Evolutionary conservation across 305 asterid genomes (phyloP).

Genomic region (Fraxinus xanthoxyloides): DNA sequence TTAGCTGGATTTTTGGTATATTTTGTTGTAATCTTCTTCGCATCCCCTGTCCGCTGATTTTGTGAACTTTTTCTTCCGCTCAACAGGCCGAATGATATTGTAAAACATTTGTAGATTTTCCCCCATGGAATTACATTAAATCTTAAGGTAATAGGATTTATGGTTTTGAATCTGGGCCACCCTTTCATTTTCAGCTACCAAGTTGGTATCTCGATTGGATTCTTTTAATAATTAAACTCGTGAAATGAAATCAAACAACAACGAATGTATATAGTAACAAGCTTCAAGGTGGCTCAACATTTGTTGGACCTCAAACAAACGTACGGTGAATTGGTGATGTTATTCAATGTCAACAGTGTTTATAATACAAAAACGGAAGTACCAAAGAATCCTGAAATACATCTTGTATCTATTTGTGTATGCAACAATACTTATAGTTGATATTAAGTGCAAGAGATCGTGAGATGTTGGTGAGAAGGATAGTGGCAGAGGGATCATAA

Average conservation of each 20-base stretch:
- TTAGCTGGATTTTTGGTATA: constrained; percentile 86
- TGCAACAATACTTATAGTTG: not conserved
- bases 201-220: not conserved
- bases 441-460: not conserved
- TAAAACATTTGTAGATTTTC: constrained; percentile 26
- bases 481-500: not conserved
- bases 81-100: not conserved
- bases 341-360: not conserved
- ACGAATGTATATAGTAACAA: not conserved
- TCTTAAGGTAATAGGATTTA: not conserved
- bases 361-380: not conserved
- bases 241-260: not conserved
- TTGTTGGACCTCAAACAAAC: not conserved
- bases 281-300: not conserved
- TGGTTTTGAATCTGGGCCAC: not conserved
- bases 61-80: not conserved
- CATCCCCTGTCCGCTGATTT: constrained; percentile 67
- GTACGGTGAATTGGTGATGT: not conserved
- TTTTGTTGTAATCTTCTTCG: constrained; percentile 83
- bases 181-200: not conserved
- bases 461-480: not conserved
- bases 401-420: not conserved
- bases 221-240: not conserved
- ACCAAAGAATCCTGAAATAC: not conserved
- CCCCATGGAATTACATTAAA: not conserved